Evolutionary conservation across 768 basidiomycete genomes (phyloP).

Genomic region (Solioccasus polychromus): DNA sequence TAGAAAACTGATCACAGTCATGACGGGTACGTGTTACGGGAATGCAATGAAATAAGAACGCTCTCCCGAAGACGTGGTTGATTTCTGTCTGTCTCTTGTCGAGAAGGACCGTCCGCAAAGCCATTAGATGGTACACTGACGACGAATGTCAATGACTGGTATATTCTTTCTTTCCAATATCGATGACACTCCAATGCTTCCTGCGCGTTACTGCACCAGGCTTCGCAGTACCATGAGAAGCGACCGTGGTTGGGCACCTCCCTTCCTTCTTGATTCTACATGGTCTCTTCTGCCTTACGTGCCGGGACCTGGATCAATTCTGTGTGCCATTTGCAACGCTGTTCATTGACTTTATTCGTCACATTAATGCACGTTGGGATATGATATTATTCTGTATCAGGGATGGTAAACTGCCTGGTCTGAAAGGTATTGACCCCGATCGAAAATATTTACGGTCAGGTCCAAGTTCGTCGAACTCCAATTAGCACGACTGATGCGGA

Average conservation of each 20-base stretch:
- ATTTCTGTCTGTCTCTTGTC: slow-evolving; percentile 7
- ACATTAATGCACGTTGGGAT: slow-evolving; percentile 16
- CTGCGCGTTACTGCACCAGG: slow-evolving; percentile 8
- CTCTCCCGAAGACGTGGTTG: slow-evolving; percentile 1
- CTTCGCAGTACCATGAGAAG: slow-evolving; percentile 13
- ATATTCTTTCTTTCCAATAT: not conserved
- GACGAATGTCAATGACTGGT: slow-evolving; percentile 9
- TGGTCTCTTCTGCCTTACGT: slow-evolving; percentile 19
- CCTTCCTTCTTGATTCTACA: slow-evolving; percentile 20
- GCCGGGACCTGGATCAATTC: slow-evolving; percentile 2
- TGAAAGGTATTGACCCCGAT: slow-evolving; percentile 11
- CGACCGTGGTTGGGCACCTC: slow-evolving; percentile 8
- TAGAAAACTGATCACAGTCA: not conserved
- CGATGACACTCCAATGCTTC: not conserved
- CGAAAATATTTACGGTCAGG: slow-evolving; percentile 13
- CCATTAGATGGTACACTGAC: slow-evolving; percentile 7
- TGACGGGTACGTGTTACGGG: not conserved
- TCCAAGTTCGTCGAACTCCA: too few species aligned
- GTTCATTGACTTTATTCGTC: slow-evolving; percentile 13
- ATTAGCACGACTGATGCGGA: too few species aligned
- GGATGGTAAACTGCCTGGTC: slow-evolving; percentile 13
- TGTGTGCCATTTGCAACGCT: slow-evolving; percentile 1
- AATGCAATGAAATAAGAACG: slow-evolving; percentile 7
- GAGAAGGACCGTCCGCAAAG: not conserved
- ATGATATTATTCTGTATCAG: slow-evolving; percentile 14